Base-by-base conservation (phyloP, 2,329 filamentous ascomycete species). In the Verticillium zaregamsianum region DNA sequence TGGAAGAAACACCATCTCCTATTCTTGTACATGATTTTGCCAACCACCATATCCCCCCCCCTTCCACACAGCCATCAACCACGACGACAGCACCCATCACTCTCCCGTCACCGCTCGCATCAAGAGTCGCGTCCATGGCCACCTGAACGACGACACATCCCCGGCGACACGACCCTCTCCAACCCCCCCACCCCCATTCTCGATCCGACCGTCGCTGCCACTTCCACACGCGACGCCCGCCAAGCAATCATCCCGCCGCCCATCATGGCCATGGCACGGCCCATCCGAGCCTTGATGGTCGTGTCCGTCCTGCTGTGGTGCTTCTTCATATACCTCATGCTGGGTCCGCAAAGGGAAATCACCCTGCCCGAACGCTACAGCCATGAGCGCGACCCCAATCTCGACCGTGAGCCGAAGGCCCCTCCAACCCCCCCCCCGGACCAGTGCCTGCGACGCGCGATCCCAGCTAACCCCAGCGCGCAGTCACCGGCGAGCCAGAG, bases 401-500 rank as follows among this genome's bases (percentile, higher is more conserved):
- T 93, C 71, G 93, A 97, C 76, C 87, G 93, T 97, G 81, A 74
- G 90, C 77, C 63, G 37, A 40, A 63, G 57, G 28, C 28, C 33
- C 33, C 33, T 35, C 14, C 33, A 35, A 8, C 35, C 35, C 20
- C 28, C 31, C 31, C 40, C 5, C n/a, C 3, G 28, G 5, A 5
- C 40, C 40, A 9, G 6, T n/a, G 40, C 20, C 40, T 8, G 20
- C 40, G 40, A 49, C 20, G 20, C 5, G n/a, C 7, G 40, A 23
- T 9, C 9, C 12, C 40, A 49, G 49, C 55, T 64, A 55, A 55
- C 49, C 23, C 54, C 40, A 64, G 49, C n/a, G 7, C 60, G n/a
- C 70, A 97, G 93, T 86, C 55, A 95, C 91, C 37, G 88, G 87
- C 66, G 94, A 98, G 75, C 94, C 94, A 25, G 85, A 89, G 65